These are phyloP conservation scores for Ophiostoma ulmi DNA, from an alignment of 2,329 filamentous ascomycete species.

Conservation along the genomic window DNA sequence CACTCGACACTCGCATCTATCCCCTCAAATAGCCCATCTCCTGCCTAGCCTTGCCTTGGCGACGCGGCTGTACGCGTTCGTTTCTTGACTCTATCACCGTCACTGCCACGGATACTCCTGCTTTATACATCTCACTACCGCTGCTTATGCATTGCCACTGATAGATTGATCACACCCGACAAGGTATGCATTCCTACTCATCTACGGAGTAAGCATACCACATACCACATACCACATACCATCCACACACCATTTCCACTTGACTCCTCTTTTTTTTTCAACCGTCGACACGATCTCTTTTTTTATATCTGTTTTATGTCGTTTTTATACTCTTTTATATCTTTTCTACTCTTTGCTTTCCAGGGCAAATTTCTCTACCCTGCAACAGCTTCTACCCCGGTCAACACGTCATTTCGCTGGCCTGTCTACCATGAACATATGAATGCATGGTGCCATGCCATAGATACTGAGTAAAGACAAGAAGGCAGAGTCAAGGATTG, in stretches of 20 bases:
- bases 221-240: too few relatives aligned
- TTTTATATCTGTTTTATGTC: background rate
- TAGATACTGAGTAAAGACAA: background rate
- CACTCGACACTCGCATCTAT: background rate
- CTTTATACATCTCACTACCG: background rate
- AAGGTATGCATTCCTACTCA: background rate
- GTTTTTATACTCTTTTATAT: background rate
- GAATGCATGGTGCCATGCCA: background rate
- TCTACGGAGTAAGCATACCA: background rate
- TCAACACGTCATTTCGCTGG: background rate
- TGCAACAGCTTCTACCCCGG: background rate
- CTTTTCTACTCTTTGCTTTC: background rate
- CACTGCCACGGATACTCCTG: too few relatives aligned
- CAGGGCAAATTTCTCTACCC: background rate
- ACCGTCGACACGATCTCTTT: constrained; percentile 2
- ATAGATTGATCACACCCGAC: background rate
- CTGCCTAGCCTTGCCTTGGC: constrained; percentile 12
- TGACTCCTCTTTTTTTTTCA: background rate
- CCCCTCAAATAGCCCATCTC: background rate
- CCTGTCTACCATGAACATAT: background rate
- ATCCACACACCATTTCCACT: constrained; percentile 8
- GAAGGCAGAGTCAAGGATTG: background rate
- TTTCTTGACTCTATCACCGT: background rate
- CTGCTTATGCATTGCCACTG: background rate
- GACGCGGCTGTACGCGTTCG: background rate